Base-by-base conservation (phyloP, 176 grass and related monocot genomes). In the Paspalum notatum region DNA sequence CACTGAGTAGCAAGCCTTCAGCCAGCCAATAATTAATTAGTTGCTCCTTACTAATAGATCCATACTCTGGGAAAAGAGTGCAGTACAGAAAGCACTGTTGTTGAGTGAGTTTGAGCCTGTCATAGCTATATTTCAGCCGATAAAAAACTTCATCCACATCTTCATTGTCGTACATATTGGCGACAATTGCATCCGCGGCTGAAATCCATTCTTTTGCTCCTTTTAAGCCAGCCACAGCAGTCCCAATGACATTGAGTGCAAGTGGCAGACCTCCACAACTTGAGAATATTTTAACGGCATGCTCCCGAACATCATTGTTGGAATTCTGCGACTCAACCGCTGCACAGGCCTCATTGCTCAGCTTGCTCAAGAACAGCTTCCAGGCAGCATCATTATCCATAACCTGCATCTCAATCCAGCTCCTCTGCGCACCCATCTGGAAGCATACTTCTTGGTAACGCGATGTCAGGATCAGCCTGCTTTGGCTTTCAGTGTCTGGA, bases 21-120 rank as follows among this genome's bases (percentile, higher is more conserved):
- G 91, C 91, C 59, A 87, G 75, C 94, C 86, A 97, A 32, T 93
- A 97, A 39, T 87, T 59, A 66, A 91, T 47, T 37, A 97, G 86
- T 72, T 74, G 88, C 0, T 97, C 77, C 62, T 79, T 91, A 24
- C 63, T 89, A 51, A 93, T 89, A 8, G 88, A 93, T 61, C 86
- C 84, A 27, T 93, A 89, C 18, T 85, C 86, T 3, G 91, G 91
- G 60, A 93, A 97, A 24, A 97, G 76, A 17, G 84, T 89, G 27
- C 86, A 97, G 40, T 93, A 93, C n/a, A 91, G 59, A 73, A 97
- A 97, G 46, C 88, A 93, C 4, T 87, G 42, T 25, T 89, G 84
- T 21, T 84, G 66, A 66, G 39, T 62, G 53, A 42, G 15, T 6
- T 83, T 71, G 13, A 97, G 91, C 27, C 43, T 97, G 46, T 93